Conservation (phyloP, 129 eudicot species). For the Glebionis coronaria region DNA sequence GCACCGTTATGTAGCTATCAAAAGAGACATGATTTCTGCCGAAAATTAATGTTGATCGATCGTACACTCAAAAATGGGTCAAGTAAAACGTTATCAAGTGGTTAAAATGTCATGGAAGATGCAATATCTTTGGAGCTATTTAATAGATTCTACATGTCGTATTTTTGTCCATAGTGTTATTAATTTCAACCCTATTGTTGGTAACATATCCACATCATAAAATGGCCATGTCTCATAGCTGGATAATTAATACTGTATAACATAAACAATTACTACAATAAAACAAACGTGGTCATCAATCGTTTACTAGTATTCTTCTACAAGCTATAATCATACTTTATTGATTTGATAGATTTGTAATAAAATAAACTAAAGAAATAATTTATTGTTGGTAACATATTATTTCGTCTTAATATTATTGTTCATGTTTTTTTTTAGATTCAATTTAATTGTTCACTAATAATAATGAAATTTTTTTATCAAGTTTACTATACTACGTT, state of each 20-base stretch:
- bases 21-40: too few relatives aligned
- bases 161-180: conserved; percentile 1
- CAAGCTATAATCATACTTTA: neutral
- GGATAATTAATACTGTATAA: neutral
- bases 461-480: too few relatives aligned
- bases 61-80: neutral
- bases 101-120: neutral
- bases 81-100: neutral
- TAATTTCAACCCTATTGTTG: conserved; percentile 11
- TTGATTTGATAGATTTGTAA: neutral
- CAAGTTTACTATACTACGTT: too few relatives aligned
- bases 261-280: neutral
- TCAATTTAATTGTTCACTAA: too few relatives aligned
- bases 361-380: too few relatives aligned
- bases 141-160: neutral
- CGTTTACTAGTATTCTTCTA: neutral
- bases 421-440: too few relatives aligned
- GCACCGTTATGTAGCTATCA: too few relatives aligned
- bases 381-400: too few relatives aligned
- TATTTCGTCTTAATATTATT: too few relatives aligned
- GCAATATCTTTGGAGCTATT: conserved; percentile 11
- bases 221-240: neutral
- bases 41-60: too few relatives aligned
- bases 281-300: conserved; percentile 9
- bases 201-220: conserved; percentile 22